A percentile compares a stretch with the other conserved stretches of the same genome.
Conservation (phyloP, 768 basidiomycete genomes). For the Neoboletus brunneissimus region DNA sequence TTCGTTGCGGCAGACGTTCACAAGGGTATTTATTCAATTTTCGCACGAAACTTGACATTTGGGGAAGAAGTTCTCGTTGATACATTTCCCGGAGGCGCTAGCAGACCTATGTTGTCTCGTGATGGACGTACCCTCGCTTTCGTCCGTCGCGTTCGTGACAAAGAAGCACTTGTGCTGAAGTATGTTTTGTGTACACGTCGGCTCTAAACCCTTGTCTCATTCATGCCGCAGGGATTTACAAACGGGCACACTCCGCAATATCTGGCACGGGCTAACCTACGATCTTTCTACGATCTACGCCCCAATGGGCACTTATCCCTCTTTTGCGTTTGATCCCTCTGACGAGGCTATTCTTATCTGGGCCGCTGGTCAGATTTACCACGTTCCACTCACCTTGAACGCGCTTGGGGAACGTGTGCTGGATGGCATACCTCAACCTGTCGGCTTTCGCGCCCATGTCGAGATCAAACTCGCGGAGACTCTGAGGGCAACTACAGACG, state of each 20-base stretch:
- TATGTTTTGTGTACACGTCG: constrained; percentile 30
- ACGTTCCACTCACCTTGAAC: constrained; percentile 46
- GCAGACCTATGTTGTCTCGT: constrained; percentile 64
- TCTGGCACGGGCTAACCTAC: constrained; percentile 69
- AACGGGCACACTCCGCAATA: constrained; percentile 61
- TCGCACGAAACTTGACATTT: constrained; percentile 60
- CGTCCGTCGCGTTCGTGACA: constrained; percentile 69
- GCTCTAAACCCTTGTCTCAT: not conserved
- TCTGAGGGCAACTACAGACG: constrained; percentile 42
- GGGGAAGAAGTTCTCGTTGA: constrained; percentile 49
- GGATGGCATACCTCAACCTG: constrained; percentile 41
- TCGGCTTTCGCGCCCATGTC: constrained; percentile 62
- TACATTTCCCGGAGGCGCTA: constrained; percentile 68
- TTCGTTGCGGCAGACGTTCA: constrained; percentile 52
- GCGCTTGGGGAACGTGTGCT: constrained; percentile 47
- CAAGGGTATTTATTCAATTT: constrained; percentile 68
- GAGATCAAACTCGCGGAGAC: constrained; percentile 66
- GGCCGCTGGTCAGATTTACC: constrained; percentile 70
- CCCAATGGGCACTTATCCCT: constrained; percentile 79
- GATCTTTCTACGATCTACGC: constrained; percentile 63
- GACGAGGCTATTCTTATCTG: constrained; percentile 55
- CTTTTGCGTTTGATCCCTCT: constrained; percentile 53
- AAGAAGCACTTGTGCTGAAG: constrained; percentile 72
- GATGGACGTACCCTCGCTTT: constrained; percentile 71
- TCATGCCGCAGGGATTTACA: constrained; percentile 50